Conservation (phyloP, 192 early-diverging fungal genomes). For the Linnemannia elongata region DNA sequence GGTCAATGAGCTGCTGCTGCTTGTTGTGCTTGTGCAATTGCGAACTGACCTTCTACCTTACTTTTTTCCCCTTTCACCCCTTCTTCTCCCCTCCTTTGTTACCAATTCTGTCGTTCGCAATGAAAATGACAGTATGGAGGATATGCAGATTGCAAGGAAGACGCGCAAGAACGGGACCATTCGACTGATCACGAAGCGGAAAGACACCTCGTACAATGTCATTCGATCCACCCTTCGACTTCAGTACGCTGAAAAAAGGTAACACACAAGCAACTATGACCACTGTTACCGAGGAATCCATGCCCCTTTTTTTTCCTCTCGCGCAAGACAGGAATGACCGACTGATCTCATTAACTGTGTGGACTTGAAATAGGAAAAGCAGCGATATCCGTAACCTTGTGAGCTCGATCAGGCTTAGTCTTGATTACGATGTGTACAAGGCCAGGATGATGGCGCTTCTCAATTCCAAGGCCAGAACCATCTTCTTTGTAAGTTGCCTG, state of each 20-base stretch:
- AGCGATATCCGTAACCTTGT: conserved; percentile 45
- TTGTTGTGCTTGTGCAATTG: neutral
- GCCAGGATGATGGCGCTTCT: conserved; percentile 36
- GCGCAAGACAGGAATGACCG: neutral
- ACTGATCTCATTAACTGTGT: neutral
- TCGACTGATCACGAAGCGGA: conserved; percentile 29
- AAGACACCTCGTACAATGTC: conserved; percentile 47
- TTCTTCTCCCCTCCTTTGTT: neutral
- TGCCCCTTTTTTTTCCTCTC: neutral
- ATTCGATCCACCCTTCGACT: conserved; percentile 38
- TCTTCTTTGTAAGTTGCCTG: conserved; percentile 36
- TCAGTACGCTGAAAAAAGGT: conserved; percentile 45
- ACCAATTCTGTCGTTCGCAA: neutral
- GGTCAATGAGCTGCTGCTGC: neutral
- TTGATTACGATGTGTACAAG: conserved; percentile 52
- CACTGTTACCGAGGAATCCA: neutral
- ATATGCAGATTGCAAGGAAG: conserved; percentile 31
- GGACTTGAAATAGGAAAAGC: conserved; percentile 16
- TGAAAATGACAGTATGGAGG: conserved; percentile 35
- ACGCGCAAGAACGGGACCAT: conserved; percentile 35
- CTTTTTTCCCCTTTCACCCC: neutral
- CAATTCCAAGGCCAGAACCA: conserved; percentile 44
- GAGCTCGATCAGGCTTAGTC: conserved; percentile 34
- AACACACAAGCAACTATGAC: neutral
- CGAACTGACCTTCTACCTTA: neutral